phyloP scores from a whole-genome alignment of 129 eudicot species.

The Solidago caesia region DNA sequence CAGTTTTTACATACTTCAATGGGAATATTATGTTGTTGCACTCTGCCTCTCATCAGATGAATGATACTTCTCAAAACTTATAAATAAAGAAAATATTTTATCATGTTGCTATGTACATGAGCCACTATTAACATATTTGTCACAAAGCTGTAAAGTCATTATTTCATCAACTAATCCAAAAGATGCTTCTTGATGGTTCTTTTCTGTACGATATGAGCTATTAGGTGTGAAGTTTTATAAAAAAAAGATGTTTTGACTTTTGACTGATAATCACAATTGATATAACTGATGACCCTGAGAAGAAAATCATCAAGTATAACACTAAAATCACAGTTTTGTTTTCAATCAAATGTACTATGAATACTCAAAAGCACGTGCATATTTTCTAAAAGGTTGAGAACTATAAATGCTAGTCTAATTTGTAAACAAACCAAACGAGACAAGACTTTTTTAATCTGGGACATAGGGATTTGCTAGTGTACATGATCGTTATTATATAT shows the following conservation, averaged over 20 bases:
- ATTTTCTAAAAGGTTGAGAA: conserved; percentile 3
- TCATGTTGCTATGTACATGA: conserved; percentile 16
- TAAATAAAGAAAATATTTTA: neutral
- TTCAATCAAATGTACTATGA: neutral
- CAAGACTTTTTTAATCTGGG: conserved; percentile 2
- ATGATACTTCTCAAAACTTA: conserved; percentile 1
- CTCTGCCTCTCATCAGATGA: neutral
- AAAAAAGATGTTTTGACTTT: neutral
- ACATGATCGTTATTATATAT: neutral
- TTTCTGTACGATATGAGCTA: neutral
- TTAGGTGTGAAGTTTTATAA: neutral
- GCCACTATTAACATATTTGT: conserved; percentile 13
- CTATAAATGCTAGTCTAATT: neutral
- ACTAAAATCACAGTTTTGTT: neutral
- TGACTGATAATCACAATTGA: neutral
- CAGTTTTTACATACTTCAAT: conserved; percentile 14
- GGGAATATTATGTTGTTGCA: neutral
- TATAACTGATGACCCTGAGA: neutral
- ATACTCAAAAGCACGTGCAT: conserved; percentile 11
- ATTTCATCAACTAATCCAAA: neutral
- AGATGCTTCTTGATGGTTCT: conserved; percentile 9
- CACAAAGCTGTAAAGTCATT: neutral
- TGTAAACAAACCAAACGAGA: neutral
- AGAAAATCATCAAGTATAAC: conserved; percentile 16
- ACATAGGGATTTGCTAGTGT: conserved; percentile 5